These are phyloP conservation scores for Ramaria rubella DNA, from an alignment of 768 basidiomycete genomes.

Conservation along the genomic window DNA sequence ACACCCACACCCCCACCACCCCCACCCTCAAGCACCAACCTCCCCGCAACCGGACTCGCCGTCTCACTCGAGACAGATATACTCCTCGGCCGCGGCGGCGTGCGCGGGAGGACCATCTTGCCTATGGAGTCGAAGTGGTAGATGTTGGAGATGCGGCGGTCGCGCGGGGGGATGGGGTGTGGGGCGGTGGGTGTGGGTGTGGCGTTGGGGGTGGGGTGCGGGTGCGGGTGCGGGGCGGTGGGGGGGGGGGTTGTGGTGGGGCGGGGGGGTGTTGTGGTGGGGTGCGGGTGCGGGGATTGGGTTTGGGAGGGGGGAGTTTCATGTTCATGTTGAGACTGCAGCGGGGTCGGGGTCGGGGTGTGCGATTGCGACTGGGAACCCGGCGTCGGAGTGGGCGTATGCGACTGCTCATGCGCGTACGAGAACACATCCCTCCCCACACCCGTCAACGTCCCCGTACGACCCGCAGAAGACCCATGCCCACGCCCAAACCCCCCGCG, in stretches of 20 bases:
- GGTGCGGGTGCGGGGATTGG: background rate
- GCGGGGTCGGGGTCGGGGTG: background rate
- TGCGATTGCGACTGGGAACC: background rate
- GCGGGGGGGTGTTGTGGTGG: background rate
- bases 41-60: background rate
- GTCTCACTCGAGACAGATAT: slow-evolving; percentile 5
- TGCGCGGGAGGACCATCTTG: background rate
- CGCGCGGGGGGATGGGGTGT: background rate
- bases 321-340: no score
- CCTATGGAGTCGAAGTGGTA: slow-evolving; percentile 8
- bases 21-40: background rate
- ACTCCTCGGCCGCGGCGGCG: background rate
- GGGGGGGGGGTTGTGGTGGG: background rate
- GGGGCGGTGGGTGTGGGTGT: slow-evolving; percentile 1
- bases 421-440: no score
- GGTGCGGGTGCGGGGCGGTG: background rate
- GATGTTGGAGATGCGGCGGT: slow-evolving; percentile 10
- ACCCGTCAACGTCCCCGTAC: no score
- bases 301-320: background rate
- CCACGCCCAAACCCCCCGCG: background rate
- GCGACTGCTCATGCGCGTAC: no score
- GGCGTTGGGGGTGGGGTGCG: background rate
- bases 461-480: background rate
- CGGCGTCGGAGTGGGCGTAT: background rate
- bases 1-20: background rate